Evolutionary conservation across 805 yeast genomes (phyloP).

Genomic region (Starmerella bombicola): DNA sequence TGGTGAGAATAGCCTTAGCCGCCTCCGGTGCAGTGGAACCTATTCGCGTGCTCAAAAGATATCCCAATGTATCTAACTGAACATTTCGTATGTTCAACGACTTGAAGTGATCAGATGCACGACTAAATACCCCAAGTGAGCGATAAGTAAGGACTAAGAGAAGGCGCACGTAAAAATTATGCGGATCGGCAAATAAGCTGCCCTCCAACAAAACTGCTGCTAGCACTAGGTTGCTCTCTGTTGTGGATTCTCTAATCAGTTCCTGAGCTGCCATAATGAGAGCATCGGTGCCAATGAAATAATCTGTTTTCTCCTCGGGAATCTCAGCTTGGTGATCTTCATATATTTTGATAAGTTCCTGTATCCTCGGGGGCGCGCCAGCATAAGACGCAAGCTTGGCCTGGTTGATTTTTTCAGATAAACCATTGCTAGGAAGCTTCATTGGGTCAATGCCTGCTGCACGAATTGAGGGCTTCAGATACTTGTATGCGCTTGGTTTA

Average conservation of each 20-base stretch:
- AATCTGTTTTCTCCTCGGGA: slow-evolving; percentile 44
- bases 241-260: slow-evolving; percentile 19
- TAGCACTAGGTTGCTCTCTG: slow-evolving; percentile 17
- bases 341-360: slow-evolving; percentile 33
- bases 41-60: slow-evolving; percentile 39
- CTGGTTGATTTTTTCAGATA: slow-evolving; percentile 31
- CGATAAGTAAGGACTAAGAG: slow-evolving; percentile 60
- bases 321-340: slow-evolving; percentile 28
- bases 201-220: slow-evolving; percentile 47
- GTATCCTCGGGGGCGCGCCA: slow-evolving; percentile 23
- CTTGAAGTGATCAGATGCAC: slow-evolving; percentile 42
- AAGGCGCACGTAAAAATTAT: slow-evolving; percentile 56
- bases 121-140: slow-evolving; percentile 41
- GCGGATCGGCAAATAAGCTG: slow-evolving; percentile 44
- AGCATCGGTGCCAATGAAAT: slow-evolving; percentile 56
- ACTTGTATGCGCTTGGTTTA: slow-evolving; percentile 56
- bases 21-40: slow-evolving; percentile 36
- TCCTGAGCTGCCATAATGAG: slow-evolving; percentile 43
- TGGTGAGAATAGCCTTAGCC: background rate
- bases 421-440: slow-evolving; percentile 9
- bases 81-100: slow-evolving; percentile 54
- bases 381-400: slow-evolving; percentile 38
- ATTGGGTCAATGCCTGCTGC: slow-evolving; percentile 21
- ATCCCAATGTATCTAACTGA: slow-evolving; percentile 57
- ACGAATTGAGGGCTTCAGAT: slow-evolving; percentile 34